Conservation (phyloP, 176 grass and related monocot species). For the Zea mays region DNA sequence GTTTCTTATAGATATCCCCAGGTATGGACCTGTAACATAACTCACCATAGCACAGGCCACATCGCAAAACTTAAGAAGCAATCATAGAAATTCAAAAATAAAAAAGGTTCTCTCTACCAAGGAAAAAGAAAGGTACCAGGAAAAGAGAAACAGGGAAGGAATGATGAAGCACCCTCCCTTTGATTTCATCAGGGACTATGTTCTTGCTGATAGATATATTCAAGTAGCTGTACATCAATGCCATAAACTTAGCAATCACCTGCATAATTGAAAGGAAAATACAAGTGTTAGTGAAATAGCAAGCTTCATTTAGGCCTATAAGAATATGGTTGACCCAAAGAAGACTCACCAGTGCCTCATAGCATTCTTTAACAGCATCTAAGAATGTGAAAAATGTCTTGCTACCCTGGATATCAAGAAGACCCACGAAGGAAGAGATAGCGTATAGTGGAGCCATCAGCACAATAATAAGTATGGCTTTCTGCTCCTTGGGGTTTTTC, state of each 20-base stretch:
- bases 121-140: conserved; percentile 57
- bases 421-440: conserved; percentile 81
- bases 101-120: background rate
- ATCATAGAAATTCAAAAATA: background rate
- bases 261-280: conserved; percentile 38
- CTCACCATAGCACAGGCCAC: background rate
- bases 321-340: background rate
- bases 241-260: conserved; percentile 98
- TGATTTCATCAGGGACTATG: conserved; percentile 85
- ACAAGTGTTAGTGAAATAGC: conserved; percentile 26
- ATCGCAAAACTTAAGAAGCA: background rate
- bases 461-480: conserved; percentile 91
- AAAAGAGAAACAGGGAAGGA: conserved; percentile 97
- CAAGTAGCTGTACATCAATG: conserved; percentile 99
- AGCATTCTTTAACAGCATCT: conserved; percentile 97
- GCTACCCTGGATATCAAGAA: conserved; percentile 94
- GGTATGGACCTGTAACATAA: background rate
- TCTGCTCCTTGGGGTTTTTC: conserved; percentile 99
- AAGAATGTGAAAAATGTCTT: conserved; percentile 87
- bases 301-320: conserved; percentile 20
- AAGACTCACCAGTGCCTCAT: conserved; percentile 75
- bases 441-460: conserved; percentile 94
- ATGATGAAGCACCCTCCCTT: conserved; percentile 72
- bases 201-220: conserved; percentile 99
- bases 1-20: background rate